A percentile compares a stretch with the other conserved stretches of the same genome.
phyloP scores from a whole-genome alignment of 331 rosid species.

The Stylosanthes scabra region DNA sequence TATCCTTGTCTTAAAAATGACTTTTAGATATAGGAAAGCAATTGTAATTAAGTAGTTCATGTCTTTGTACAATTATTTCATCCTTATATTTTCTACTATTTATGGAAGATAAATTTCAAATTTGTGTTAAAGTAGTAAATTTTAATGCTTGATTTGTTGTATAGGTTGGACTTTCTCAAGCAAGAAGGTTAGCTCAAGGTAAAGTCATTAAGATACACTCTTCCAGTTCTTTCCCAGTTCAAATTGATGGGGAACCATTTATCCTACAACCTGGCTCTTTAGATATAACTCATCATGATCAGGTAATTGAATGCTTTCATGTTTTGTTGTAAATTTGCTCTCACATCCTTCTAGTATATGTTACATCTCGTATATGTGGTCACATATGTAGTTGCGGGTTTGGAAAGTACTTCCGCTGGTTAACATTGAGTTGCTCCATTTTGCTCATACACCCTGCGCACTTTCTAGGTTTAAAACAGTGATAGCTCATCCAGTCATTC shows the following conservation, averaged over 20 bases:
- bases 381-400: not conserved
- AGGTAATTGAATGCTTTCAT: constrained; percentile 53
- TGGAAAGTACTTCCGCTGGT: not conserved
- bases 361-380: not conserved
- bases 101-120: constrained; percentile 5
- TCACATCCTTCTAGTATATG: constrained; percentile 1
- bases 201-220: constrained; percentile 65
- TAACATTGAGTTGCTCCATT: constrained; percentile 5
- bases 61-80: constrained; percentile 2
- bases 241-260: constrained; percentile 85
- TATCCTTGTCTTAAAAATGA: constrained; percentile 17
- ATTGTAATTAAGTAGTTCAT: not conserved
- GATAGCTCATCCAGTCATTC: not conserved
- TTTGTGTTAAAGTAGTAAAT: constrained; percentile 28
- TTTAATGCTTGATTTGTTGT: constrained; percentile 30
- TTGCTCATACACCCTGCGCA: not conserved
- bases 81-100: not conserved
- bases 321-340: constrained; percentile 20
- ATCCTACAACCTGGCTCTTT: constrained; percentile 77
- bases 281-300: constrained; percentile 73
- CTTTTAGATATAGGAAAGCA: constrained; percentile 10
- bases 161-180: constrained; percentile 88
- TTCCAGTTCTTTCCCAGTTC: constrained; percentile 84
- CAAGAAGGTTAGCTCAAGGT: constrained; percentile 86
- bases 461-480: constrained; percentile 13